A percentile compares a stretch with the other conserved stretches of the same genome.
These are phyloP conservation scores for Annona squamosa DNA, from an alignment of 164 flowering plant genomes.

Conservation along the genomic window DNA sequence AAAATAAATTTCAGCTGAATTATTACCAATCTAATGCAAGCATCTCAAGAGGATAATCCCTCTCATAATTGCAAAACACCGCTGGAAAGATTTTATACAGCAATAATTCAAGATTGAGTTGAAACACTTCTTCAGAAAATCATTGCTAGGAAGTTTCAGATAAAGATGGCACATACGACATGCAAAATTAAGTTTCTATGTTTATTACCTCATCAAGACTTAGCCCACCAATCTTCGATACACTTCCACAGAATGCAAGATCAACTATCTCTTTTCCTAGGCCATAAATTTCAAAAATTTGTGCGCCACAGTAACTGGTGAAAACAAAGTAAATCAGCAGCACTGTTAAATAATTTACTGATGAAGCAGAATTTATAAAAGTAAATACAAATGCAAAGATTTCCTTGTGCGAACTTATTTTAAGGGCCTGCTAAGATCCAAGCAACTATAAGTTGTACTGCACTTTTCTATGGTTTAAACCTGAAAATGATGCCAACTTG, in stretches of 20 bases:
- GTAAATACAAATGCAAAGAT: no score
- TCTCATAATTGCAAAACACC: no score
- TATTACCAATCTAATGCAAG: no score
- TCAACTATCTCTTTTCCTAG: slow-evolving; percentile 85
- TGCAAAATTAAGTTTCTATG: not conserved
- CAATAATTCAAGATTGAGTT: not conserved
- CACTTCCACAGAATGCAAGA: slow-evolving; percentile 86
- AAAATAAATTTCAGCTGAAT: no score
- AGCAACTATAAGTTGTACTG: no score
- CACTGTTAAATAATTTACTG: not conserved
- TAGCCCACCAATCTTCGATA: slow-evolving; percentile 81
- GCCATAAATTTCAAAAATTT: slow-evolving; percentile 97
- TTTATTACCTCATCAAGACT: slow-evolving; percentile 80
- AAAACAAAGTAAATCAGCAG: slow-evolving; percentile 9
- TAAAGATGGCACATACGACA: not conserved
- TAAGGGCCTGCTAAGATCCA: no score
- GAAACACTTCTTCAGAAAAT: not conserved
- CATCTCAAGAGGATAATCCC: no score
- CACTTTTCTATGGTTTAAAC: no score
- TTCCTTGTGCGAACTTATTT: no score
- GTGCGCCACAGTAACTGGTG: slow-evolving; percentile 95
- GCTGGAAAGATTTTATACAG: no score
- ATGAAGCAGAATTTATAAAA: not conserved
- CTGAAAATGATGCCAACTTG: no score
- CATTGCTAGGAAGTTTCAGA: not conserved